A percentile compares a stretch with the other conserved stretches of the same genome.
Evolutionary conservation across 2,329 filamentous ascomycete species (phyloP).

Genomic region (Ophiostoma quercus): DNA sequence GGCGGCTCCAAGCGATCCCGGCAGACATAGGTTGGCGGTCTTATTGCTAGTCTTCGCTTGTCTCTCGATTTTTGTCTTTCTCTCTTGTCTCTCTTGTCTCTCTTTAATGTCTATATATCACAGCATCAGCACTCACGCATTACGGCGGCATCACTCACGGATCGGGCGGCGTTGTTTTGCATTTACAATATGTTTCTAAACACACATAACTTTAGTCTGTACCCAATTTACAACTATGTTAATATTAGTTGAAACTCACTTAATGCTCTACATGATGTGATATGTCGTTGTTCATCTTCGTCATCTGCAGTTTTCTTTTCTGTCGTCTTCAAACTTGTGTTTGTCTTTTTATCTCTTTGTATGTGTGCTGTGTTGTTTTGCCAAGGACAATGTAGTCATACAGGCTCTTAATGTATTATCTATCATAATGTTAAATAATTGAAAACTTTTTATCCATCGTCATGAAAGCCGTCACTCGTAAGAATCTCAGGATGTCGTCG

Average conservation of each 20-base stretch:
- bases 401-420: background rate
- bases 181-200: background rate
- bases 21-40: slow-evolving; percentile 37
- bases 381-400: no score
- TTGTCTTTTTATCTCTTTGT: no score
- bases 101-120: slow-evolving; percentile 10
- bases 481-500: background rate
- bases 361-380: no score
- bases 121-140: background rate
- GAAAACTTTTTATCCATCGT: background rate
- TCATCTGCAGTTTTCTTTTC: no score
- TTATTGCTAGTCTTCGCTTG: background rate
- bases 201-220: background rate
- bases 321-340: no score
- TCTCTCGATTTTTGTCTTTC: background rate
- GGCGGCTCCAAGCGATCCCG: slow-evolving; percentile 47
- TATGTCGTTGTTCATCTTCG: background rate
- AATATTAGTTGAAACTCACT: background rate
- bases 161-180: slow-evolving; percentile 10
- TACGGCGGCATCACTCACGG: slow-evolving; percentile 10
- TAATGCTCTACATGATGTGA: no score
- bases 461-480: background rate
- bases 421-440: background rate
- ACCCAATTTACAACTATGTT: background rate
- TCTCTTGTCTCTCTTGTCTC: background rate